Evolutionary conservation across 768 basidiomycete genomes (phyloP).

Genomic region (Rickenella mellea): DNA sequence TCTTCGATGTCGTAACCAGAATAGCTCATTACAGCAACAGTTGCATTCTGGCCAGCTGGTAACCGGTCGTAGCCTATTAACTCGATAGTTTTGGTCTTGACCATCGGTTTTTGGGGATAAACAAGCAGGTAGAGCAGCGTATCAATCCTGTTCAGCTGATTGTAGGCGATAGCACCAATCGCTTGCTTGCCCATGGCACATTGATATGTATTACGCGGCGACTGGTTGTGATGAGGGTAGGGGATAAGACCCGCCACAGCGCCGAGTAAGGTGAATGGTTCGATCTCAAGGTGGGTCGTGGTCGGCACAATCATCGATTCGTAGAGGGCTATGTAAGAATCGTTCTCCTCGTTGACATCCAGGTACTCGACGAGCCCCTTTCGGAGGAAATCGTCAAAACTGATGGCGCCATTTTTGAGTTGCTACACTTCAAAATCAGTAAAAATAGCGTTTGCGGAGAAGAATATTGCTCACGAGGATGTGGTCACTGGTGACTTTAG

Average conservation of each 20-base stretch:
- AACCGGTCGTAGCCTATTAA: slow-evolving; percentile 92
- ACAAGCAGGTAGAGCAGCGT: slow-evolving; percentile 96
- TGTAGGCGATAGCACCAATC: slow-evolving; percentile 96
- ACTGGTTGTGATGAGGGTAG: slow-evolving; percentile 99
- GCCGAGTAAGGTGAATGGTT: slow-evolving; percentile 95
- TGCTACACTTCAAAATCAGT: slow-evolving; percentile 41
- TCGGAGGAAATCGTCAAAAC: slow-evolving; percentile 90
- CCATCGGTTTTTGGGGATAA: slow-evolving; percentile 99
- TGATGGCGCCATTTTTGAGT: slow-evolving; percentile 67
- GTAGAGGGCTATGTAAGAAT: slow-evolving; percentile 91
- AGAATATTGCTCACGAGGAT: slow-evolving; percentile 45
- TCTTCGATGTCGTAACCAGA: slow-evolving; percentile 99
- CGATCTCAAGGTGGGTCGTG: slow-evolving; percentile 96
- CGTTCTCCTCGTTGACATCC: slow-evolving; percentile 99
- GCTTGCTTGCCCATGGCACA: slow-evolving; percentile 99
- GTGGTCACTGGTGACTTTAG: slow-evolving; percentile 74
- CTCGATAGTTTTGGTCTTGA: slow-evolving; percentile 98
- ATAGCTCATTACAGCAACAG: slow-evolving; percentile 97
- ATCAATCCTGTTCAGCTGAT: slow-evolving; percentile 95
- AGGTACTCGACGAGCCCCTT: slow-evolving; percentile 95
- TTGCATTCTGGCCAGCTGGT: slow-evolving; percentile 97
- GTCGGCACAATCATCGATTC: slow-evolving; percentile 73
- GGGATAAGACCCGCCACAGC: slow-evolving; percentile 98
- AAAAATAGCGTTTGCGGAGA: slow-evolving; percentile 4
- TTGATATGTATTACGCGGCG: slow-evolving; percentile 98